phyloP scores from a whole-genome alignment of 2,329 filamentous ascomycete genomes.

The Ophiostoma sp. region DNA sequence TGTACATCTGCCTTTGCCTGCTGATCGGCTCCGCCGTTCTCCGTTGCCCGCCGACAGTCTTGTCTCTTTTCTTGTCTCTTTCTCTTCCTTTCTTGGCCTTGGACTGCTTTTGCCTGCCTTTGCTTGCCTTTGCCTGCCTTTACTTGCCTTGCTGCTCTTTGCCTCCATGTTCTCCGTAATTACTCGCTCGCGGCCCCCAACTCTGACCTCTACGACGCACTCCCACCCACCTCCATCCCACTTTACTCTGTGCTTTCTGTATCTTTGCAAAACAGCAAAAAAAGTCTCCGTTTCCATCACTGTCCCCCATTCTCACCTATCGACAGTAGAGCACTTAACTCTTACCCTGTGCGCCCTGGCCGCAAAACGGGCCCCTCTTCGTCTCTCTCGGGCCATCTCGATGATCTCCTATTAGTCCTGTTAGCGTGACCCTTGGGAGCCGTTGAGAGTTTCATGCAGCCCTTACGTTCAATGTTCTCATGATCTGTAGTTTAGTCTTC shows the following conservation, averaged over 20 bases:
- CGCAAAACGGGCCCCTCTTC: conserved; percentile 5
- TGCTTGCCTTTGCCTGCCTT: neutral
- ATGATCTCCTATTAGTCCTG: conserved; percentile 9
- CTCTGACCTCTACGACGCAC: neutral
- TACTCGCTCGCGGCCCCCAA: neutral
- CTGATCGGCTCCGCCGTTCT: neutral
- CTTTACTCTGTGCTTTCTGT: neutral
- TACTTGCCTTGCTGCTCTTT: neutral
- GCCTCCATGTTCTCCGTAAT: neutral
- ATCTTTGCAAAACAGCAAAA: neutral
- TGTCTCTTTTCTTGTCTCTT: no score
- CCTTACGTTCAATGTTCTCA: neutral
- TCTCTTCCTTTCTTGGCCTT: neutral
- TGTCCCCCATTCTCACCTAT: neutral
- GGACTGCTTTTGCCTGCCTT: no score
- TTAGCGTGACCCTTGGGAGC: conserved; percentile 7
- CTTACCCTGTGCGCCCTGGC: neutral
- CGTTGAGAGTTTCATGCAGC: conserved; percentile 3
- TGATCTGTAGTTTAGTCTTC: neutral
- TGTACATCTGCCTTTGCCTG: neutral
- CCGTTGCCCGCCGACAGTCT: neutral
- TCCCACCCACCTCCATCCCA: neutral
- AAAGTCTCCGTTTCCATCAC: no score
- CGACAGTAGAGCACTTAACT: neutral
- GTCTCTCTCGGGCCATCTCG: conserved; percentile 10